Conservation (phyloP, 2,329 filamentous ascomycete genomes). For the Neoscytalidium dimidiatum region DNA sequence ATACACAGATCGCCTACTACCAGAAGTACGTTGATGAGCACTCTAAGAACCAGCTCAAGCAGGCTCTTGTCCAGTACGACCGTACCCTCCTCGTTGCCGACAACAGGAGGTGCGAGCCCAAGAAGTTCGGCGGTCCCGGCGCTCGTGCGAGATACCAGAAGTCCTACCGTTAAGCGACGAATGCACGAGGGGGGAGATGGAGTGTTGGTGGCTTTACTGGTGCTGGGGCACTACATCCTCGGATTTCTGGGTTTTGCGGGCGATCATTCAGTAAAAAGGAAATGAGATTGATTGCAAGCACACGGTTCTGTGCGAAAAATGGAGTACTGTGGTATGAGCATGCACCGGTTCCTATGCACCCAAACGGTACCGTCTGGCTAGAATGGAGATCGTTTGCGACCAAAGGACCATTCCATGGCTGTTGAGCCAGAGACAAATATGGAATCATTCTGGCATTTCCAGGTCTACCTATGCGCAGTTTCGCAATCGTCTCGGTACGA, state of each 20-base stretch:
- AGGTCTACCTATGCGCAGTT: background rate
- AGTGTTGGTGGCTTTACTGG: conserved; percentile 18
- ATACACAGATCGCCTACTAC: conserved; percentile 78
- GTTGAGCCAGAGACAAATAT: background rate
- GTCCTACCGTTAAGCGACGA: conserved; percentile 84
- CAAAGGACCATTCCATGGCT: background rate
- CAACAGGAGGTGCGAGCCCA: conserved; percentile 98
- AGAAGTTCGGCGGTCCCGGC: conserved; percentile 95
- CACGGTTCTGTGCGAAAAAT: conserved; percentile 17
- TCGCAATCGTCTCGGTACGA: background rate
- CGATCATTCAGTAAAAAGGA: conserved; percentile 40
- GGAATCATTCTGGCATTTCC: background rate
- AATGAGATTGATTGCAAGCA: conserved; percentile 40
- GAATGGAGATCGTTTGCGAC: background rate
- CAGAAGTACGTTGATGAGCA: conserved; percentile 99
- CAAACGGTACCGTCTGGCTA: background rate
- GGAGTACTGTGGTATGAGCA: conserved; percentile 16
- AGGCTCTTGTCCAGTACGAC: conserved; percentile 93
- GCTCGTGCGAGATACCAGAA: conserved; percentile 98
- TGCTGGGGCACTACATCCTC: conserved; percentile 19
- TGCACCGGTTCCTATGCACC: background rate
- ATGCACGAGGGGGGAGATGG: conserved; percentile 19
- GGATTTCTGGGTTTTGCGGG: conserved; percentile 22
- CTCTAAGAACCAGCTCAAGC: conserved; percentile 99
- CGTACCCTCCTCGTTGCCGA: conserved; percentile 97